These are phyloP conservation scores for Talaromyces atroroseus DNA, from an alignment of 2,329 filamentous ascomycete species.

Conservation along the genomic window DNA sequence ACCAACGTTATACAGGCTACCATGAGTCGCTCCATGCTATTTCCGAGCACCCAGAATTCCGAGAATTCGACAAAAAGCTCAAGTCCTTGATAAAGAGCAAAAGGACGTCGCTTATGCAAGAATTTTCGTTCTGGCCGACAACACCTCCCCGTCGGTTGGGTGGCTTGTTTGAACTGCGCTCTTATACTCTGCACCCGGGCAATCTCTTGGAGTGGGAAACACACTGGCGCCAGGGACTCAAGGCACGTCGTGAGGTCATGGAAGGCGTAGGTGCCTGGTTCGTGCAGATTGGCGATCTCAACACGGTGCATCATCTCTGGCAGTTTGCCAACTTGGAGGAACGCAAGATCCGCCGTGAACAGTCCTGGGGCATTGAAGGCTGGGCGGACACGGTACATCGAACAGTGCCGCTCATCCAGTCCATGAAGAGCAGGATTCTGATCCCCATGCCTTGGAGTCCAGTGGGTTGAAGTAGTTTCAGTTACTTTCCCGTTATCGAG, in stretches of 20 bases:
- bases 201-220: constrained; percentile 98
- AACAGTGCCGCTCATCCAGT: constrained; percentile 94
- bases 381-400: constrained; percentile 98
- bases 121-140: constrained; percentile 99
- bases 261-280: constrained; percentile 98
- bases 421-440: constrained; percentile 89
- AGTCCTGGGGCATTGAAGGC: constrained; percentile 91
- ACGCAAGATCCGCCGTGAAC: constrained; percentile 79
- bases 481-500: background rate
- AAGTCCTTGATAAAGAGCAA: constrained; percentile 80
- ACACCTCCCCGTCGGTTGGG: constrained; percentile 83
- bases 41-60: constrained; percentile 73
- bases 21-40: constrained; percentile 87
- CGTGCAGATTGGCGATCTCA: constrained; percentile 93
- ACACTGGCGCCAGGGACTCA: constrained; percentile 89
- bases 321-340: constrained; percentile 97
- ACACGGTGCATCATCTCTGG: constrained; percentile 97
- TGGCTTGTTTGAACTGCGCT: constrained; percentile 90
- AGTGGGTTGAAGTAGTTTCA: constrained; percentile 49
- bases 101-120: constrained; percentile 91
- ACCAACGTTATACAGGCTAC: constrained; percentile 94
- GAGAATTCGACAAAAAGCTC: constrained; percentile 76
- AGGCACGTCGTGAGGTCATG: constrained; percentile 92
- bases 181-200: constrained; percentile 91
- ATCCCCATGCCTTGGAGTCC: constrained; percentile 97